Evolutionary conservation across 2,329 filamentous ascomycete genomes (phyloP).

Genomic region (Leptographium radiaticola): DNA sequence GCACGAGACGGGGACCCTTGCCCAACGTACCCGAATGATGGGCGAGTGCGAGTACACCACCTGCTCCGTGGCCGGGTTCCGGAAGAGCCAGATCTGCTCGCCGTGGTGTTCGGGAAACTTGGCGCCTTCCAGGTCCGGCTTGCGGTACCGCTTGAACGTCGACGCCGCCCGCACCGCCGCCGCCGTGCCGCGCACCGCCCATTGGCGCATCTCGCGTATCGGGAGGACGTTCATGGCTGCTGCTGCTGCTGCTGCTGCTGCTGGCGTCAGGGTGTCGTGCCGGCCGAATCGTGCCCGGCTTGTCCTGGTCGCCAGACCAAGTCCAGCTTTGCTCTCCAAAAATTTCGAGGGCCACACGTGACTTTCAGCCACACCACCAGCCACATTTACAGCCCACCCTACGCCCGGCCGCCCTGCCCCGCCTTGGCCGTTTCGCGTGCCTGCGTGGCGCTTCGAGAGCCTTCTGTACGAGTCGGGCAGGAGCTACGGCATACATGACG

Average conservation of each 20-base stretch:
- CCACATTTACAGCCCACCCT: no score
- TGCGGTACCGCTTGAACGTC: constrained; percentile 11
- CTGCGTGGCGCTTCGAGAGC: constrained; percentile 7
- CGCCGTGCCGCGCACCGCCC: constrained; percentile 26
- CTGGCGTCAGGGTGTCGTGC: not conserved
- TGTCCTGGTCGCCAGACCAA: no score
- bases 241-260: no score
- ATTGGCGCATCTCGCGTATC: constrained; percentile 16
- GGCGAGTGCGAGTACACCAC: constrained; percentile 38
- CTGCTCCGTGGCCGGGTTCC: constrained; percentile 35
- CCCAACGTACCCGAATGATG: constrained; percentile 28
- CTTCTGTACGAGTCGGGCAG: constrained; percentile 3
- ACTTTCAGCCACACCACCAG: no score
- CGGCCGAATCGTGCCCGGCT: not conserved
- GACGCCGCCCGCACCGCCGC: constrained; percentile 26
- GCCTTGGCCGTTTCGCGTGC: not conserved
- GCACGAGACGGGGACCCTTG: not conserved
- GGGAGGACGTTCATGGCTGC: constrained; percentile 11
- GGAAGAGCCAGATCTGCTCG: constrained; percentile 44
- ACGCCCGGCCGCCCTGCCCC: no score
- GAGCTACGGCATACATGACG: not conserved
- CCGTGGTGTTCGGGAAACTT: constrained; percentile 29
- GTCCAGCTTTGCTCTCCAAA: no score
- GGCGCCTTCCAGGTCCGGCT: constrained; percentile 14
- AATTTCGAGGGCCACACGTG: not conserved